A percentile compares a stretch with the other conserved stretches of the same genome.
These are phyloP conservation scores for Candida namnaoensis DNA, from an alignment of 805 yeast genomes.

Conservation along the genomic window DNA sequence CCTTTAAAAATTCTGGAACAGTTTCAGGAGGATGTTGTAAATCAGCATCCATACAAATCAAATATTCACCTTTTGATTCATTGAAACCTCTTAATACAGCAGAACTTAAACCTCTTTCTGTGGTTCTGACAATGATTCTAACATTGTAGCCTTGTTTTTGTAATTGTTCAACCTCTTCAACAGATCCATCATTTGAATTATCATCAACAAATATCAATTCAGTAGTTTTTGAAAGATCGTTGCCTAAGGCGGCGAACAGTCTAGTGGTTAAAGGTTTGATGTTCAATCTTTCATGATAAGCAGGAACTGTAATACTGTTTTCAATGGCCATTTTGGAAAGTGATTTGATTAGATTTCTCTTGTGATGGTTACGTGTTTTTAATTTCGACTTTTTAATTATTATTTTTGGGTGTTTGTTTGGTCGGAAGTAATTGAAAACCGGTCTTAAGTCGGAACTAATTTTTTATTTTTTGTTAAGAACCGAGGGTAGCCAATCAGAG, in stretches of 20 bases:
- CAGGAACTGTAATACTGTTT: constrained; percentile 38
- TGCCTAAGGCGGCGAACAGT: constrained; percentile 39
- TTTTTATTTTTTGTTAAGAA: too few species aligned
- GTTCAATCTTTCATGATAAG: constrained; percentile 40
- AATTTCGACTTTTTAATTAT: too few species aligned
- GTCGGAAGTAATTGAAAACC: neutral
- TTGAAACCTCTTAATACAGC: constrained; percentile 40
- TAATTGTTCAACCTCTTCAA: constrained; percentile 38
- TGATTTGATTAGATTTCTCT: too few species aligned
- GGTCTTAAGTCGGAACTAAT: neutral
- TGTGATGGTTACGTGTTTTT: too few species aligned
- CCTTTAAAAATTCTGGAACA: constrained; percentile 34
- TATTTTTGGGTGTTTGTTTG: neutral
- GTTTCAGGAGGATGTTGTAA: constrained; percentile 45
- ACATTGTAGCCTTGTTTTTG: constrained; percentile 38
- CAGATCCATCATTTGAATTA: constrained; percentile 43
- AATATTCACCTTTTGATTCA: constrained; percentile 36
- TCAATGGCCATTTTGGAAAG: constrained; percentile 21
- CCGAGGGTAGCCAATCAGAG: constrained; percentile 12
- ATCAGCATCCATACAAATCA: constrained; percentile 47
- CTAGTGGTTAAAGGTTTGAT: constrained; percentile 40
- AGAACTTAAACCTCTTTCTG: constrained; percentile 40
- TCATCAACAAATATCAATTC: constrained; percentile 44
- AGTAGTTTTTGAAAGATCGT: constrained; percentile 28
- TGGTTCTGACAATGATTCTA: constrained; percentile 38